A percentile compares a stretch with the other conserved stretches of the same genome.
phyloP scores from a whole-genome alignment of 108 stramenopile species.

The Parietichytrium sp. region DNA sequence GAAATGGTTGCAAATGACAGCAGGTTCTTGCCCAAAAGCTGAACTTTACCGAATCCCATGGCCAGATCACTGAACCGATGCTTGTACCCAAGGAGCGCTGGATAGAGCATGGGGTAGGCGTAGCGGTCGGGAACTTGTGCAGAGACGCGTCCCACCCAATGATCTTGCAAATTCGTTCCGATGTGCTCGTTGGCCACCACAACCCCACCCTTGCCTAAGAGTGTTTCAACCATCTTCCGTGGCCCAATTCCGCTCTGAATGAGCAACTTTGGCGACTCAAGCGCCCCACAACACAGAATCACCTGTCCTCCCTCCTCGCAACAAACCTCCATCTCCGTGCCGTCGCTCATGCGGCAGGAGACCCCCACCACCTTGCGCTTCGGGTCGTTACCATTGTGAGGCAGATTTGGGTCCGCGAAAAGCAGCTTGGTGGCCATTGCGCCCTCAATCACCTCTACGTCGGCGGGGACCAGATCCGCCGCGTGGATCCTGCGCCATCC shows the following conservation, averaged over 20 bases:
- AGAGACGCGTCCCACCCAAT: slow-evolving; percentile 15
- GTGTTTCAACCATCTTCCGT: not conserved
- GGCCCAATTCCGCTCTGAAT: not conserved
- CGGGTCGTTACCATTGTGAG: too few relatives aligned
- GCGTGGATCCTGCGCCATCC: not conserved
- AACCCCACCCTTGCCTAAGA: not conserved
- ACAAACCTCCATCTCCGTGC: too few relatives aligned
- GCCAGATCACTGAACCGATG: not conserved
- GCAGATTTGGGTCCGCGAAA: too few relatives aligned
- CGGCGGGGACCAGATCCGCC: not conserved
- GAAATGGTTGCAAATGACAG: not conserved
- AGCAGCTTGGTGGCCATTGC: too few relatives aligned
- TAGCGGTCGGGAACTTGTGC: not conserved
- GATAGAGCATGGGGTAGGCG: not conserved
- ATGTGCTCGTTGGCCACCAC: not conserved
- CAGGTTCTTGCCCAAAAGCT: slow-evolving; percentile 3
- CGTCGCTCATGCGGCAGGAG: too few relatives aligned
- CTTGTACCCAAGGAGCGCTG: slow-evolving; percentile 4
- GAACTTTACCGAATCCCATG: slow-evolving; percentile 16
- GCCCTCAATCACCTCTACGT: too few relatives aligned
- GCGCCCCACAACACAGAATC: slow-evolving; percentile 14
- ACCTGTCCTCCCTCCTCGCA: too few relatives aligned
- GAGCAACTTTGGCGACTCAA: slow-evolving; percentile 7
- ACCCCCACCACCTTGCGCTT: too few relatives aligned
- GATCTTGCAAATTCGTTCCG: not conserved